A percentile compares a stretch with the other conserved stretches of the same genome.
Conservation (phyloP, 139 green algal species). For the Closterium sp. region DNA sequence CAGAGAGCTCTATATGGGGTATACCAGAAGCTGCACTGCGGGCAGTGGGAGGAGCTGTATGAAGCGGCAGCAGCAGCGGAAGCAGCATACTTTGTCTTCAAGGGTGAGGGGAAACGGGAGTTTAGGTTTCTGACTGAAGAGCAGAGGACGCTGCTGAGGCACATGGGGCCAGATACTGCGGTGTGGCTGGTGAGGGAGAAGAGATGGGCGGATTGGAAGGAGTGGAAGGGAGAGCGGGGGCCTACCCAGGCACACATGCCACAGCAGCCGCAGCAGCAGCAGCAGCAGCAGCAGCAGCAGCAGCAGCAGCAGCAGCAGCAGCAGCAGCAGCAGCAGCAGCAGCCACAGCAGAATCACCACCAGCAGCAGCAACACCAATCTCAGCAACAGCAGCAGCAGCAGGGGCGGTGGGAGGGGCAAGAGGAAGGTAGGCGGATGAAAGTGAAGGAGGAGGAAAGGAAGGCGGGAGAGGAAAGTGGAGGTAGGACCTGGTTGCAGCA, state of each 20-base stretch:
- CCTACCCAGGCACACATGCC: neutral
- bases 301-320: neutral
- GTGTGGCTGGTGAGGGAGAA: neutral
- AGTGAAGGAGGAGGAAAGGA: neutral
- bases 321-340: neutral
- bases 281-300: neutral
- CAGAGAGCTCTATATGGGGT: neutral
- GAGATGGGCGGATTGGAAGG: neutral
- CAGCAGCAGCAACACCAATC: too few species aligned
- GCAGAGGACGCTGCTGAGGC: neutral
- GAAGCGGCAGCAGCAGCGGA: neutral
- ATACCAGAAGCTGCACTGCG: neutral
- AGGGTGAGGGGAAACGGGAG: neutral
- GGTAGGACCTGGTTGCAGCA: neutral
- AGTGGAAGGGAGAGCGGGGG: neutral
- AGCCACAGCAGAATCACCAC: neutral
- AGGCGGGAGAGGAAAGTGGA: neutral
- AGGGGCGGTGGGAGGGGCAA: neutral
- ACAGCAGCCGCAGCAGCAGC: neutral
- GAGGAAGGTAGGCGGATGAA: neutral
- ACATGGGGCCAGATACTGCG: neutral
- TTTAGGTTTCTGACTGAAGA: neutral
- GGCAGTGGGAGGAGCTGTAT: neutral
- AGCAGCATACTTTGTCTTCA: neutral
- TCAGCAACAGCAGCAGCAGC: too few species aligned